Conservation (phyloP, 805 yeast species). For the Torulaspora franciscae region DNA sequence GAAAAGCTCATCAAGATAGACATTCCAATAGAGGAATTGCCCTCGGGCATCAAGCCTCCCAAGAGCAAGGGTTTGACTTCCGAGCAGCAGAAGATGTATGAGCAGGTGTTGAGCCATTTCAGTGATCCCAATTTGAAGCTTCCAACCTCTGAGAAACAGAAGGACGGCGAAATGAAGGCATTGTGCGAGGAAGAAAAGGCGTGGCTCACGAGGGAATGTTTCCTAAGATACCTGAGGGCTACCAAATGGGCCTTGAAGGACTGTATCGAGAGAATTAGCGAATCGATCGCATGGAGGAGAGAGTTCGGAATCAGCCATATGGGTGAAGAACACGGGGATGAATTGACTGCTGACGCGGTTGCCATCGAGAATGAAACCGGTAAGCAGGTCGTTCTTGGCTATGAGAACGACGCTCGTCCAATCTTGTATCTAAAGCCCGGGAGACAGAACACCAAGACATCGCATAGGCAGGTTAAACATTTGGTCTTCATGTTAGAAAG, state of each 20-base stretch:
- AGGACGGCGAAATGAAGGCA: constrained; percentile 35
- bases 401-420: constrained; percentile 84
- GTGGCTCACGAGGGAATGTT: constrained; percentile 91
- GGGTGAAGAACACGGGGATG: constrained; percentile 44
- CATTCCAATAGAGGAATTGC: constrained; percentile 55
- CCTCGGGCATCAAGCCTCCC: constrained; percentile 49
- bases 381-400: constrained; percentile 87
- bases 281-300: constrained; percentile 87
- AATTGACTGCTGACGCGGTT: constrained; percentile 51
- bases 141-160: constrained; percentile 45
- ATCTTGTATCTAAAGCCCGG: constrained; percentile 91
- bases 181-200: constrained; percentile 58
- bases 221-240: constrained; percentile 85
- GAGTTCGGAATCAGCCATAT: constrained; percentile 66
- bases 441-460: constrained; percentile 88
- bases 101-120: constrained; percentile 60
- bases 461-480: constrained; percentile 92
- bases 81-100: constrained; percentile 57
- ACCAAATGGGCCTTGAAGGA: constrained; percentile 80
- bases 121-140: constrained; percentile 47
- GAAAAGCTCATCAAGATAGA: constrained; percentile 32
- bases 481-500: constrained; percentile 88
- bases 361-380: constrained; percentile 81
- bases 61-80: constrained; percentile 42
- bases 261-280: constrained; percentile 68